These are phyloP conservation scores for Isabelozyma heimii DNA, from an alignment of 805 yeast genomes.

Conservation along the genomic window DNA sequence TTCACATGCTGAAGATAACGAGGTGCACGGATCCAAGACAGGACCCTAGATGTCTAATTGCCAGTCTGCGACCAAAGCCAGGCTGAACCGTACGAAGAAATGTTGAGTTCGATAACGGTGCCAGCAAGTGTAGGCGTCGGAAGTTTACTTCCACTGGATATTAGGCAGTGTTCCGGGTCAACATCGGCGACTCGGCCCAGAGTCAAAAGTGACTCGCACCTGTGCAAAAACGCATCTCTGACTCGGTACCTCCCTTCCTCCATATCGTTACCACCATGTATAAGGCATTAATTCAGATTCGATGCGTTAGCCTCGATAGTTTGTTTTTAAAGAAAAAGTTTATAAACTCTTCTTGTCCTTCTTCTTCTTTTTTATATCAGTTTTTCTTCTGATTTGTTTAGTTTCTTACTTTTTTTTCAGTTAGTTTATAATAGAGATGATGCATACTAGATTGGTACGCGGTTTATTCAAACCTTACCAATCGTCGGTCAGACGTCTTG, in stretches of 20 bases:
- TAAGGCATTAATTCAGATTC: no score
- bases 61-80: no score
- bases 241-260: not conserved
- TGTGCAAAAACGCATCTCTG: not conserved
- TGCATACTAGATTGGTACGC: not conserved
- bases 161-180: not conserved
- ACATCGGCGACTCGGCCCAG: not conserved
- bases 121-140: not conserved
- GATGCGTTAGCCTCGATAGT: no score
- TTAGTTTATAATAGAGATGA: not conserved
- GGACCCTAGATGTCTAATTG: no score
- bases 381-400: no score
- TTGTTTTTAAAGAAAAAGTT: not conserved
- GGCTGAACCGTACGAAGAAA: no score
- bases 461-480: not conserved
- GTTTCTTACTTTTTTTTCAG: no score
- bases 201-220: not conserved
- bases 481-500: constrained; percentile 8
- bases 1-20: no score
- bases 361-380: not conserved
- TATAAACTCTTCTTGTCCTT: not conserved
- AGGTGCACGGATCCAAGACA: no score
- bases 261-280: no score
- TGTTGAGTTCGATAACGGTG: no score
- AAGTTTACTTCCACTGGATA: not conserved